These are phyloP conservation scores for Penicillium hordei DNA, from an alignment of 2,329 filamentous ascomycete genomes.

Conservation along the genomic window DNA sequence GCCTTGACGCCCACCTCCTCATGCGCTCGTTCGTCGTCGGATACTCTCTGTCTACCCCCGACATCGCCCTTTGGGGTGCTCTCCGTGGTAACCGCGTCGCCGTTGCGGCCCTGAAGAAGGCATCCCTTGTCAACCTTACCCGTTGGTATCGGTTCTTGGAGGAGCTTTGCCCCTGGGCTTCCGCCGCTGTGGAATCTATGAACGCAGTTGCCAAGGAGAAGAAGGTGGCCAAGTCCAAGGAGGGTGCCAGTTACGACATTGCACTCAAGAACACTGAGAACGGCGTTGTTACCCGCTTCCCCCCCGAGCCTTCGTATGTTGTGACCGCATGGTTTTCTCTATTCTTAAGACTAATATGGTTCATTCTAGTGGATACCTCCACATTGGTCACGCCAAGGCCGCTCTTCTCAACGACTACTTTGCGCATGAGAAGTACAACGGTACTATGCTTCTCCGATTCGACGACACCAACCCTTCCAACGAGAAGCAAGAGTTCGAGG, in stretches of 20 bases:
- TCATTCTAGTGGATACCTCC: constrained; percentile 66
- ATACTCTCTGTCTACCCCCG: constrained; percentile 72
- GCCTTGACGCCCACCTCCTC: constrained; percentile 83
- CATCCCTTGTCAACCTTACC: constrained; percentile 70
- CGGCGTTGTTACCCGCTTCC: constrained; percentile 87
- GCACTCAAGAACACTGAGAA: constrained; percentile 79
- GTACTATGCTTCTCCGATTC: constrained; percentile 78
- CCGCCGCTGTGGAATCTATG: constrained; percentile 66
- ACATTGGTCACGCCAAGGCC: constrained; percentile 94
- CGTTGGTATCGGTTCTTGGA: constrained; percentile 90
- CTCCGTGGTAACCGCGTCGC: constrained; percentile 83
- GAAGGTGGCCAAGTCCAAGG: constrained; percentile 67
- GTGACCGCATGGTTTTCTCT: not conserved
- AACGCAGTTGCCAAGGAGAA: constrained; percentile 69
- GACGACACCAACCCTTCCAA: constrained; percentile 98
- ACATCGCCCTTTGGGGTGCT: constrained; percentile 79
- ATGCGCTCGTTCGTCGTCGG: constrained; percentile 84
- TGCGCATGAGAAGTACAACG: constrained; percentile 87
- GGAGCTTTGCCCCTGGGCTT: constrained; percentile 73
- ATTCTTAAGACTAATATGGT: not conserved
- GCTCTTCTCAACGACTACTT: constrained; percentile 96
- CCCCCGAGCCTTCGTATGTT: constrained; percentile 83
- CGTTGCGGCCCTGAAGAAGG: constrained; percentile 76
- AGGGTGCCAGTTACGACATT: constrained; percentile 86
- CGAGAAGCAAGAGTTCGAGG: constrained; percentile 95